Base-by-base conservation (phyloP, 768 basidiomycete species). In the Lentinula sp. region DNA sequence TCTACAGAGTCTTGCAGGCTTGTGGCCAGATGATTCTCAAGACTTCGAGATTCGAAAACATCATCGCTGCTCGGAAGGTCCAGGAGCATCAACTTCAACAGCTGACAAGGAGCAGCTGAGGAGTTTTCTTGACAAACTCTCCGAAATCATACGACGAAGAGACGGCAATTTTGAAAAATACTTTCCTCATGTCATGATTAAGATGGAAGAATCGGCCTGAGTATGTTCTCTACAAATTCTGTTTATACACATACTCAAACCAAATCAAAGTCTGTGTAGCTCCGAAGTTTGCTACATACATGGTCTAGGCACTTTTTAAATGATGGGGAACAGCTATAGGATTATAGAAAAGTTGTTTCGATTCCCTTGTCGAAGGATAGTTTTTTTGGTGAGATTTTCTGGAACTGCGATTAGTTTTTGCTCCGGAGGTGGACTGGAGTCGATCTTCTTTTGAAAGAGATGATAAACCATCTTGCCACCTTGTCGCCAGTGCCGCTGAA, bases 381-480 rank as follows among this genome's bases (percentile, higher is more conserved):
- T 66, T 71, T 91, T 93, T 74, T 77, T 86, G 37, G 66, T 45
- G 62, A 85, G 86, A 0, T 60, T 63, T 4, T 62, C 60, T 4
- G 59, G 59, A 12, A 60, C 20, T 9, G 28, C 4, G 28, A 1
- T 35, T 15, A 16, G 12, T n/a, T 58, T 35, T 33, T 28, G 28
- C 2, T 36, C 15, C 9, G 35, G 7, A 43, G 41, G 16, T 18
- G n/a, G 37, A 42, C 6, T 6, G 5, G 64, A 62, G 12, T 66
- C 65, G 35, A 61, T 60, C 15, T 57, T 46, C 71, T 85, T 91
- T n/a, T 73, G 80, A 69, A 84, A 94, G 8, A 97, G 76, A 85
- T 88, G 91, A 70, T 96, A 97, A 3, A 79, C 87, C 82, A 96
- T 94, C 73, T 92, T 96, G 4, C 93, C 88, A 13, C 84, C 84